These are phyloP conservation scores for Candida coquimbonensis DNA, from an alignment of 805 yeast genomes.

Conservation along the genomic window DNA sequence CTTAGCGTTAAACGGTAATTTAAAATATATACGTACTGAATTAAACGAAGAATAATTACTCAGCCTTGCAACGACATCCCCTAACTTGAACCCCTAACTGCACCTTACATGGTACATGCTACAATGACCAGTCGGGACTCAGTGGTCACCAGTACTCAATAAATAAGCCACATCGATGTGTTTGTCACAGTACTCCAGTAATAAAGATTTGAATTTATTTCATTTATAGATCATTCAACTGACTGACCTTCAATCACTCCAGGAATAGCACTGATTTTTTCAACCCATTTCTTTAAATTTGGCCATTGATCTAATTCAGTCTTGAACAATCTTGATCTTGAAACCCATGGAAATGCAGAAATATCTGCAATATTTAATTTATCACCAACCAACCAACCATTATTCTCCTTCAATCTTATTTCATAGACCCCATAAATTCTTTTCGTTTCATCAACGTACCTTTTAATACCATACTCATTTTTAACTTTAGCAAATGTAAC, in stretches of 20 bases:
- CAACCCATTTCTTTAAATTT: constrained; percentile 32
- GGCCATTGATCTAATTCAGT: constrained; percentile 23
- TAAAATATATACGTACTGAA: no score
- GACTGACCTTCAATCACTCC: constrained; percentile 17
- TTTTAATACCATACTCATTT: constrained; percentile 41
- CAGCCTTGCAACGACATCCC: no score
- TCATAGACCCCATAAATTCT: constrained; percentile 51
- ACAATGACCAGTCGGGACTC: no score
- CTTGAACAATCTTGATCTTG: constrained; percentile 28
- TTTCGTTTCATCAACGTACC: constrained; percentile 41
- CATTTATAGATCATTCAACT: not conserved
- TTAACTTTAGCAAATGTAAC: constrained; percentile 36
- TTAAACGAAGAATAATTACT: no score
- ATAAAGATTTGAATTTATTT: no score
- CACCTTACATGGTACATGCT: no score
- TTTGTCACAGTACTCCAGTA: not conserved
- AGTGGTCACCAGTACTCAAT: no score
- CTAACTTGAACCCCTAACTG: no score
- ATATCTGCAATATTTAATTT: constrained; percentile 47
- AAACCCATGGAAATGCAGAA: constrained; percentile 43
- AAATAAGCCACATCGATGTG: not conserved
- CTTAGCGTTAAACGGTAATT: no score
- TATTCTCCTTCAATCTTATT: constrained; percentile 36
- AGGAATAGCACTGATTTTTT: constrained; percentile 24
- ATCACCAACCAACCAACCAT: constrained; percentile 35